Evolutionary conservation across 2,329 filamentous ascomycete genomes (phyloP).

Genomic region (Epichloe gansuensis): DNA sequence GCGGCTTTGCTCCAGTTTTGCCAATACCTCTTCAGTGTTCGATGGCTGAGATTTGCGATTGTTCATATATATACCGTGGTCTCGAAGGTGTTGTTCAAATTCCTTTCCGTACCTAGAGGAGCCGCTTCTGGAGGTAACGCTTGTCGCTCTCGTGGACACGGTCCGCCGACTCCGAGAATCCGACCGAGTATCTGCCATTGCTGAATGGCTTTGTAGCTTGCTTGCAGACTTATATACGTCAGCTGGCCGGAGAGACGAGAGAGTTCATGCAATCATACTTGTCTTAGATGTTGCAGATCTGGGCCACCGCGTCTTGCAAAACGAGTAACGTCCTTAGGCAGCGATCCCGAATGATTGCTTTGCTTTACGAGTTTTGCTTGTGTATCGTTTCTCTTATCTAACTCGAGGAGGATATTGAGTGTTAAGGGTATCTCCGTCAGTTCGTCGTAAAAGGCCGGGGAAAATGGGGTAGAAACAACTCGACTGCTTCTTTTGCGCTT

Average conservation of each 20-base stretch:
- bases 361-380: background rate
- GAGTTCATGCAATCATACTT: slow-evolving; percentile 18
- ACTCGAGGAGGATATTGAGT: slow-evolving; percentile 14
- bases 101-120: background rate
- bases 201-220: background rate
- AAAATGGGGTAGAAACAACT: slow-evolving; percentile 7
- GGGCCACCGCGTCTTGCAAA: slow-evolving; percentile 2
- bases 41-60: slow-evolving; percentile 15
- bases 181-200: background rate
- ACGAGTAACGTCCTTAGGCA: background rate
- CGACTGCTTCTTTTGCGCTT: background rate
- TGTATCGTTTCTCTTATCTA: slow-evolving; percentile 12
- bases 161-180: background rate
- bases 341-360: background rate
- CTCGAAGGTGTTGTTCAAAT: slow-evolving; percentile 1
- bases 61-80: slow-evolving; percentile 1
- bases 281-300: background rate
- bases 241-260: background rate
- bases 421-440: slow-evolving; percentile 16
- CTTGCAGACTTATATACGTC: background rate
- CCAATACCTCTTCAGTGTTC: background rate
- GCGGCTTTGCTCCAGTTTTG: background rate
- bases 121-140: background rate
- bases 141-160: background rate
- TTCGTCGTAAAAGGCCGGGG: slow-evolving; percentile 16